Percentiles rank a stretch among this genome's conserved stretches.
These are phyloP conservation scores for Wallacemonas sp. DNA, from an alignment of 208 protist genomes.

Conservation along the genomic window DNA sequence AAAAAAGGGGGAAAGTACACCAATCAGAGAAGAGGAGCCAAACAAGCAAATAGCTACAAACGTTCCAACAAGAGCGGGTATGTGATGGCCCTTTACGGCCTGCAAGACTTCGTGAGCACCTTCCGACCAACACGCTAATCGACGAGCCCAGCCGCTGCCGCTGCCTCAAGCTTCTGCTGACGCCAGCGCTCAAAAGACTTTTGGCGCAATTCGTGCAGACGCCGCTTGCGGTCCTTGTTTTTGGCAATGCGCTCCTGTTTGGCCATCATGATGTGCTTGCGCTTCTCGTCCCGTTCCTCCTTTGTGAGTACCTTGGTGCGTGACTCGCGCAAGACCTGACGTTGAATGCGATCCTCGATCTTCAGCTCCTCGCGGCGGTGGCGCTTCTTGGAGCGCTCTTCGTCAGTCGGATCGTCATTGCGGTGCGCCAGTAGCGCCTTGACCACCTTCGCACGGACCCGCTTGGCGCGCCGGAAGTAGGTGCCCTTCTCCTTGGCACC, in stretches of 20 bases:
- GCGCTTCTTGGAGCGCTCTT: constrained; percentile 66
- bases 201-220: constrained; percentile 65
- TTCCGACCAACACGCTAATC: constrained; percentile 12
- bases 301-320: constrained; percentile 58
- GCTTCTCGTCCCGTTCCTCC: constrained; percentile 83
- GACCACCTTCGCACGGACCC: constrained; percentile 63
- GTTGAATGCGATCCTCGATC: constrained; percentile 80
- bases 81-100: too few relatives aligned
- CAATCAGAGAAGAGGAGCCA: too few relatives aligned
- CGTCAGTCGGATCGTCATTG: constrained; percentile 74
- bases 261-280: constrained; percentile 71
- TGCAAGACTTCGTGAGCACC: too few relatives aligned
- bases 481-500: constrained; percentile 55
- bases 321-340: constrained; percentile 59
- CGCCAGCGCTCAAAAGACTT: constrained; percentile 84
- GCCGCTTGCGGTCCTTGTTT: constrained; percentile 82
- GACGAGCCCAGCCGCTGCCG: constrained; percentile 7
- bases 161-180: constrained; percentile 60
- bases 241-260: constrained; percentile 89
- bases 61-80: too few relatives aligned
- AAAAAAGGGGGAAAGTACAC: too few relatives aligned
- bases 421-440: constrained; percentile 78
- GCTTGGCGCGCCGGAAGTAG: constrained; percentile 60
- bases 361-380: constrained; percentile 68
- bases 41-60: too few relatives aligned